Base-by-base conservation (phyloP, 2,329 filamentous ascomycete species). In the Seiridium unicorne region DNA sequence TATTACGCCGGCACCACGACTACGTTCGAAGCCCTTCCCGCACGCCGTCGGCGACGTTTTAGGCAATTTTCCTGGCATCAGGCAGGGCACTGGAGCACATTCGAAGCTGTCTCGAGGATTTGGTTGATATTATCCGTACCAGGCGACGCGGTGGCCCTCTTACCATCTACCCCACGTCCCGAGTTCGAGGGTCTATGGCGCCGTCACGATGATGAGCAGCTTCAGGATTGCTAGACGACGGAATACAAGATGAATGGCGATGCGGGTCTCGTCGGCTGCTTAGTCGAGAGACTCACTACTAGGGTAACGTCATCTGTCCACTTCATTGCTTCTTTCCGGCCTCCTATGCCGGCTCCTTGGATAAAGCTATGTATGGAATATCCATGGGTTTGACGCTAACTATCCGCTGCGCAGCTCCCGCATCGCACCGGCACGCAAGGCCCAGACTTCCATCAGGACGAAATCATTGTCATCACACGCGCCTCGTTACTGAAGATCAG, bases 401-500 rank as follows among this genome's bases (percentile, higher is more conserved):
- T n/a, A 13, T 44, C 32, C 40, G 3, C 13, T 32, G 54, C 36
- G 51, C 69, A 88, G 86, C 82, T 89, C 59, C 86, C 86, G 59
- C 85, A 89, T 75, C 81, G 84, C 64, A 87, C 85, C 59, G 85
- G 86, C 68, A 83, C 81, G 61, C 79, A 79, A 61, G 77, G 79
- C 64, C 80, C 84, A 67, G 82, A 84, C 65, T 79, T 88, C 62
- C 75, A 79, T 60, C 81, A 85, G 68, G 87, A 89, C 73, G 84
- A 88, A 55, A 79, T 89, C 62, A 80, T 86, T 56, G 75, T 80
- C 61, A 84, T 86, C 59, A 88, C 86, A 26, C 83, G 85, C 67
- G 79, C 82, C 34, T 88, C 85, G 5, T 78, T 89, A 55, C 77
- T 89, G 63, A 82, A 85, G 66, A 77, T 89, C 66, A 87, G 86